These are phyloP conservation scores for Scutellaria baicalensis DNA, from an alignment of 257 asterid genomes.

Conservation along the genomic window DNA sequence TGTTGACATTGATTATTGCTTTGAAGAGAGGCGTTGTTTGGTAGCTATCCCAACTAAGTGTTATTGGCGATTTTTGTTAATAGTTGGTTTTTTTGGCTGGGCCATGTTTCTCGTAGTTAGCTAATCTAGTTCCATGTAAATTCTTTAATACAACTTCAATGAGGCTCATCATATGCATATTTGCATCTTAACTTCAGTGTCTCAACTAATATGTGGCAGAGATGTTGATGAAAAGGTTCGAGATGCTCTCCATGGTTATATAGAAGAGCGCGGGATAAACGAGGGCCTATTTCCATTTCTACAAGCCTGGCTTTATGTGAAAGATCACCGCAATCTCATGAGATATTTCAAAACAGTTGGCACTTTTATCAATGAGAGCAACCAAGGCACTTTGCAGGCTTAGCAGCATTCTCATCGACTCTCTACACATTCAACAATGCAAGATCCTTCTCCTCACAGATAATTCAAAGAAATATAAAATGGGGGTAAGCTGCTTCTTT, in stretches of 20 bases:
- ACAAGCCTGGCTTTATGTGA: conserved; percentile 99
- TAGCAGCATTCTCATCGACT: neutral
- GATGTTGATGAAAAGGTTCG: conserved; percentile 57
- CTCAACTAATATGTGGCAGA: conserved; percentile 31
- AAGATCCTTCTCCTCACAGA: neutral
- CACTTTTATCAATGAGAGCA: conserved; percentile 31
- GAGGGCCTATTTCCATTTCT: conserved; percentile 74
- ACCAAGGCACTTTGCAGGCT: conserved; percentile 22
- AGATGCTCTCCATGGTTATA: conserved; percentile 57
- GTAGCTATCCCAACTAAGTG: too few relatives aligned
- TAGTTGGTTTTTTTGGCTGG: too few relatives aligned
- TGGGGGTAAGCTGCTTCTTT: neutral
- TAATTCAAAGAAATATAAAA: neutral
- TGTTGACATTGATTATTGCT: neutral
- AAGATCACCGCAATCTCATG: conserved; percentile 74
- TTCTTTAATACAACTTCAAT: too few relatives aligned
- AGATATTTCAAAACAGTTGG: conserved; percentile 64
- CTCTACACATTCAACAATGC: neutral
- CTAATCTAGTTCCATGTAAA: too few relatives aligned
- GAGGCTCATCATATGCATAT: too few relatives aligned
- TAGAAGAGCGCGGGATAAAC: conserved; percentile 81
- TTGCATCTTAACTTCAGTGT: neutral
- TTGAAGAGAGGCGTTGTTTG: too few relatives aligned
- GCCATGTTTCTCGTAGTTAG: too few relatives aligned
- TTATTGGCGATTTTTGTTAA: too few relatives aligned